A percentile compares a stretch with the other conserved stretches of the same genome.
These are phyloP conservation scores for Xylariaceae sp. DNA, from an alignment of 2,329 filamentous ascomycete species.

Conservation along the genomic window DNA sequence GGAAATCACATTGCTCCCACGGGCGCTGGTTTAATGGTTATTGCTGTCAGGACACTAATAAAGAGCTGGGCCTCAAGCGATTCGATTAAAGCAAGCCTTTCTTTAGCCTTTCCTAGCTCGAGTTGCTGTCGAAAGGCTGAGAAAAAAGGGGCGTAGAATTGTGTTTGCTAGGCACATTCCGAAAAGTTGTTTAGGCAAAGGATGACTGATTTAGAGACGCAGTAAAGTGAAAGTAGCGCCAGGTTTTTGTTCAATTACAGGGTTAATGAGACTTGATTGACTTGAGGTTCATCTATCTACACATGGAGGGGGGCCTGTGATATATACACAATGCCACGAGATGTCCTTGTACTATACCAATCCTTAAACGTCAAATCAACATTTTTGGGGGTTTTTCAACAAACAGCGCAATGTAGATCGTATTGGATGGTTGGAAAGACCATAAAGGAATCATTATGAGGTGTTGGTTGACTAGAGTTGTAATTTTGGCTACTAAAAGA, in stretches of 20 bases:
- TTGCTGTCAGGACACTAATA: slow-evolving; percentile 12
- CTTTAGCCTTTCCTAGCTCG: slow-evolving; percentile 9
- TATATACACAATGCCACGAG: not conserved
- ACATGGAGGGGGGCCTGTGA: too few relatives aligned
- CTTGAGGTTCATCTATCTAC: too few relatives aligned
- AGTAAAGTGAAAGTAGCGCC: slow-evolving; percentile 15
- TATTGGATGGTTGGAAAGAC: slow-evolving; percentile 17
- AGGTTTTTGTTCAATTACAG: too few relatives aligned
- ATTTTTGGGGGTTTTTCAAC: too few relatives aligned
- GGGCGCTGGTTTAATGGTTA: slow-evolving; percentile 14
- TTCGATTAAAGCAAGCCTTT: slow-evolving; percentile 17
- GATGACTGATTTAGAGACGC: slow-evolving; percentile 15
- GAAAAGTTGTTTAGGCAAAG: slow-evolving; percentile 19
- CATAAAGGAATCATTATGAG: slow-evolving; percentile 10
- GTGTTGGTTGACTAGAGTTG: too few relatives aligned
- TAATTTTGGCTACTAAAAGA: too few relatives aligned
- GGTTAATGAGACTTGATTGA: too few relatives aligned
- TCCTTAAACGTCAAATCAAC: too few relatives aligned
- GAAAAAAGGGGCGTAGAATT: too few relatives aligned
- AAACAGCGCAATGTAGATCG: slow-evolving; percentile 8
- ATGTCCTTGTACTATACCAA: too few relatives aligned
- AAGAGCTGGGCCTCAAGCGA: slow-evolving; percentile 10
- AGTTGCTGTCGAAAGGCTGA: slow-evolving; percentile 14
- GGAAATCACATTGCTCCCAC: slow-evolving; percentile 23
- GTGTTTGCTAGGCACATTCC: too few relatives aligned